Evolutionary conservation across 139 green algal species (phyloP), one percentile per base, ranked within the genome.

Genomic region (Haematococcus lacustris): DNA sequence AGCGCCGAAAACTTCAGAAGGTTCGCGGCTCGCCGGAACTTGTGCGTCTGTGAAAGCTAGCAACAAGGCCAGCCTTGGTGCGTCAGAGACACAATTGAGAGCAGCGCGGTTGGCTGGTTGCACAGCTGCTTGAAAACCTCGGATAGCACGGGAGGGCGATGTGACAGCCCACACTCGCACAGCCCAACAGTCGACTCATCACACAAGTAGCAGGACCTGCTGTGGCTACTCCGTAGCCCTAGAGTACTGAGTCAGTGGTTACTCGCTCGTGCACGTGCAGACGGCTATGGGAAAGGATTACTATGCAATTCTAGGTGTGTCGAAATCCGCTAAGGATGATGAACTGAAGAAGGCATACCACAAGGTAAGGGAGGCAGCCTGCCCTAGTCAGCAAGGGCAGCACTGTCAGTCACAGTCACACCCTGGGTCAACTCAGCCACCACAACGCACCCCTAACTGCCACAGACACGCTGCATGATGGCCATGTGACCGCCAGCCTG

Each of bases 231-330:
- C n/a, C n/a, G n/a, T n/a, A n/a, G n/a, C n/a, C n/a, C n/a, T n/a
- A n/a, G n/a, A n/a, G 47, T 57, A 57, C 47, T 57, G 47, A 57
- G 13, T 57, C 47, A 57, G 47, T 30, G 53, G 21, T 64, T 30
- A 35, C 9, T 26, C 21, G 26, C 33, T 26, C 33, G 17, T 30
- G 9, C 9, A 23, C 39, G 57, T n/a, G n/a, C n/a, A n/a, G n/a
- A n/a, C n/a, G n/a, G 2, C 63, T n/a, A 93, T 92, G 88, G 87
- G 87, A 1, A 80, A 79, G 67, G 87, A 94, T 68, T 96, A 94
- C 41, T 96, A 96, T 63, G 33, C 59, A 21, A 78, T 91, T 2
- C 63, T 96, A 34, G 91, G 91, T 0, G 87, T 96, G 1, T 21
- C 28, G 1, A 89, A 88, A 59, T 59, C 75, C 9, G 87, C 87